phyloP scores from a whole-genome alignment of 2,329 filamentous ascomycete species.

The Lachnellula cervina region DNA sequence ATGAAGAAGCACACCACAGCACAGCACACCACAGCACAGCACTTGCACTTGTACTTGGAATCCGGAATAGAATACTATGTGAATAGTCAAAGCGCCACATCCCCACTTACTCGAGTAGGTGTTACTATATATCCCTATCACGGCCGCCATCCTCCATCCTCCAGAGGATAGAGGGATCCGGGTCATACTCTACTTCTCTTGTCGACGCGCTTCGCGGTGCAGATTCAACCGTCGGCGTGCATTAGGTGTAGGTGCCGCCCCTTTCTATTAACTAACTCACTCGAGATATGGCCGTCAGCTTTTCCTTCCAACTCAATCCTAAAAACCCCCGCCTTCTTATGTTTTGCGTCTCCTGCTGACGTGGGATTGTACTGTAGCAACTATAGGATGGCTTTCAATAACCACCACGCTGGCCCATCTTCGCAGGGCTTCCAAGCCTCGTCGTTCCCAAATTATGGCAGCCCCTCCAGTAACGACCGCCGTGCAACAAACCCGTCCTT shows the following conservation, averaged over 20 bases:
- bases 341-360: neutral
- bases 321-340: neutral
- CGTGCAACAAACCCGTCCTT: slow-evolving; percentile 37
- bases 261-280: neutral
- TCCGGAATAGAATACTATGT: neutral
- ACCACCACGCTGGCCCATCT: slow-evolving; percentile 10
- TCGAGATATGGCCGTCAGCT: neutral
- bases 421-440: slow-evolving; percentile 9
- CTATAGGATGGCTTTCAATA: slow-evolving; percentile 20
- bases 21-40: no score
- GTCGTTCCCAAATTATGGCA: slow-evolving; percentile 16
- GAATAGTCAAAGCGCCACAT: neutral
- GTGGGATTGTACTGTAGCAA: neutral
- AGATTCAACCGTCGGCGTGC: no score
- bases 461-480: slow-evolving; percentile 8
- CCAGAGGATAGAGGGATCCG: no score
- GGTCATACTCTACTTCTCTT: no score
- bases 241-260: no score
- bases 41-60: neutral
- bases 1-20: neutral
- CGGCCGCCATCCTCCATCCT: no score
- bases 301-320: neutral
- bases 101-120: neutral
- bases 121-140: no score
- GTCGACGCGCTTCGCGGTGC: no score